Percentiles rank a stretch among this genome's conserved stretches.
These are phyloP conservation scores for Penicillium cinerascens DNA, from an alignment of 495 filamentous ascomycete genomes.

Conservation along the genomic window DNA sequence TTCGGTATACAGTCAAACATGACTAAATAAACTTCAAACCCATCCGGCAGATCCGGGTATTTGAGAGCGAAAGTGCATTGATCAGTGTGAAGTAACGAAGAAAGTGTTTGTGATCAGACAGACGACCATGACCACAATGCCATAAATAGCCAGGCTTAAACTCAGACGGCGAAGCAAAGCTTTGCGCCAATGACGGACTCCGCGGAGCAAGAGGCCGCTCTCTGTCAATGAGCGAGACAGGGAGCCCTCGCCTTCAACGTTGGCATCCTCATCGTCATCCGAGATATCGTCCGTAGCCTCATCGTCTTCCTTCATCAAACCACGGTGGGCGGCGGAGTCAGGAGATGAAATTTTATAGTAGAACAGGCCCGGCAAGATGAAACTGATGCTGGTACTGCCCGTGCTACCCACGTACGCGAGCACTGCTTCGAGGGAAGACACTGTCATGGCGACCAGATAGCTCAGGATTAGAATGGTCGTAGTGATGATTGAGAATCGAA, in stretches of 20 bases:
- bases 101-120: constrained; percentile 83
- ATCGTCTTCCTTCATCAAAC: constrained; percentile 85
- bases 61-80: neutral
- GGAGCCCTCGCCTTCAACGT: constrained; percentile 35
- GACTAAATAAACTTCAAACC: constrained; percentile 25
- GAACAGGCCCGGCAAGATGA: constrained; percentile 92
- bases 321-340: constrained; percentile 76
- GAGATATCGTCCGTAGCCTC: constrained; percentile 47
- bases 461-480: constrained; percentile 77
- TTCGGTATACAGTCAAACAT: constrained; percentile 7
- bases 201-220: constrained; percentile 48
- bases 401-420: constrained; percentile 95
- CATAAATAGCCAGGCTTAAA: constrained; percentile 77
- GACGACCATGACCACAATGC: constrained; percentile 80
- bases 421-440: constrained; percentile 83
- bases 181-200: constrained; percentile 52
- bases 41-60: constrained; percentile 9
- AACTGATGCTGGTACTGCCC: constrained; percentile 89
- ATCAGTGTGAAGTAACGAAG: constrained; percentile 56
- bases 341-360: constrained; percentile 97
- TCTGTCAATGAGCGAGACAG: constrained; percentile 37
- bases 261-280: constrained; percentile 44
- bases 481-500: constrained; percentile 86
- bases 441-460: constrained; percentile 85
- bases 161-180: constrained; percentile 67